Evolutionary conservation across 2,329 filamentous ascomycete species (phyloP).

Genomic region (Cercospora sojina): DNA sequence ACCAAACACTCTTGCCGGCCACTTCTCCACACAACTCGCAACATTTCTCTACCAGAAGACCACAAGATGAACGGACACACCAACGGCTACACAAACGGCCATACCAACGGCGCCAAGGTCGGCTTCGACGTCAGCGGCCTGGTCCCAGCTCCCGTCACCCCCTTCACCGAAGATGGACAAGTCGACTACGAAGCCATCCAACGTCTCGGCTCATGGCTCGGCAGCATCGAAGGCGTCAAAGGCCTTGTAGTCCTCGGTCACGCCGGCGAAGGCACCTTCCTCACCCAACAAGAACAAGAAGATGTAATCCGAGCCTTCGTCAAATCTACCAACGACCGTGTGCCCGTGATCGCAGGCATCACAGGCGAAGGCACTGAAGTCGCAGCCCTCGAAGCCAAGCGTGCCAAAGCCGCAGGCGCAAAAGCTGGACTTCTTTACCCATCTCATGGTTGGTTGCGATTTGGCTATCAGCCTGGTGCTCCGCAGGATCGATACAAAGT

Average conservation of each 20-base stretch:
- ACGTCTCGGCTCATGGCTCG: constrained; percentile 55
- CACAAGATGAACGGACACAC: not conserved
- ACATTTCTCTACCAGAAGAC: not conserved
- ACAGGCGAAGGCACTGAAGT: not conserved
- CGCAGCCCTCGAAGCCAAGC: not conserved
- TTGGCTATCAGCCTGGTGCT: not conserved
- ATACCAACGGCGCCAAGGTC: not conserved
- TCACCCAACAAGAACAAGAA: not conserved
- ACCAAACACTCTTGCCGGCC: not conserved
- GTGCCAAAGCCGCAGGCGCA: not conserved
- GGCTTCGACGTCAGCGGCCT: not conserved
- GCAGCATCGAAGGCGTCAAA: constrained; percentile 53
- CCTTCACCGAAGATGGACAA: constrained; percentile 39
- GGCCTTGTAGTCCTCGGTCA: constrained; percentile 57
- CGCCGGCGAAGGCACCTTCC: constrained; percentile 45
- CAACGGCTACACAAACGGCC: not conserved
- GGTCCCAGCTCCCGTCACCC: not conserved
- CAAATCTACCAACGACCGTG: not conserved
- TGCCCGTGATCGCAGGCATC: not conserved
- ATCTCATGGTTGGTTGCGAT: not conserved
- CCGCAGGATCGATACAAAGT: not conserved
- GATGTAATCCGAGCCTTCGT: not conserved
- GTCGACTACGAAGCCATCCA: constrained; percentile 56
- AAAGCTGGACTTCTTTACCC: not conserved
- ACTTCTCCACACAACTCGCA: not conserved